Conservation (phyloP, 2,329 filamentous ascomycete species). For the Zymoseptoria tritici region DNA sequence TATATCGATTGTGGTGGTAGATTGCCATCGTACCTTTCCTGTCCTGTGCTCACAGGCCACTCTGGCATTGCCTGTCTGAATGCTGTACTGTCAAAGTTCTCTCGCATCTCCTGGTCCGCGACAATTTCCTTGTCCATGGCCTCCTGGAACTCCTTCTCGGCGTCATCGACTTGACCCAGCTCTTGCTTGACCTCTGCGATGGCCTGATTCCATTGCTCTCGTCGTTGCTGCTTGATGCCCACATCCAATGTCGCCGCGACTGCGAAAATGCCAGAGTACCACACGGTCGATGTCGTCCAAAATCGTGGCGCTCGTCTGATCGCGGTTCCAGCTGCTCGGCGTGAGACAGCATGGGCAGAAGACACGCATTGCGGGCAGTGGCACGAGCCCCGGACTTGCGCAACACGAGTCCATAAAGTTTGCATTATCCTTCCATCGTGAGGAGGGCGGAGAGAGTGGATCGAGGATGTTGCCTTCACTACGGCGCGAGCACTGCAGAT, state of each 20-base stretch:
- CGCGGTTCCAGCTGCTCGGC: constrained; percentile 45
- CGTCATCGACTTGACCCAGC: constrained; percentile 27
- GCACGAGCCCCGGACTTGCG: constrained; percentile 54
- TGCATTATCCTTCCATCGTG: constrained; percentile 48
- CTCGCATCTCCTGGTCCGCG: background rate
- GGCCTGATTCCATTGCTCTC: constrained; percentile 54
- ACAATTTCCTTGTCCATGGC: background rate
- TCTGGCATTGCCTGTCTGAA: constrained; percentile 5
- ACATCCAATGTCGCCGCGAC: constrained; percentile 58
- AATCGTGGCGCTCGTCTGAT: constrained; percentile 45
- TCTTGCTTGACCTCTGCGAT: constrained; percentile 50
- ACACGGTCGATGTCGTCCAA: constrained; percentile 51
- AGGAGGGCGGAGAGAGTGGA: background rate
- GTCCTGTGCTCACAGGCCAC: constrained; percentile 38
- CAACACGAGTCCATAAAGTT: constrained; percentile 59
- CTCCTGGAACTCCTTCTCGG: constrained; percentile 1
- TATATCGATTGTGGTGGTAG: constrained; percentile 42
- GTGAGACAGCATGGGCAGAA: constrained; percentile 38
- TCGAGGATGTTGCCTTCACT: background rate
- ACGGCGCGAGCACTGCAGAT: background rate
- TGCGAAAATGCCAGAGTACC: constrained; percentile 61
- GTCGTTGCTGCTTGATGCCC: constrained; percentile 49
- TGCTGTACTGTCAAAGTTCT: constrained; percentile 11
- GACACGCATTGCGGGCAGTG: constrained; percentile 56
- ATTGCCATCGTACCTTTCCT: constrained; percentile 4